Percentiles rank a stretch among this genome's conserved stretches.
These are phyloP conservation scores for Euphrasia confusa DNA, from an alignment of 257 asterid species.

Conservation along the genomic window DNA sequence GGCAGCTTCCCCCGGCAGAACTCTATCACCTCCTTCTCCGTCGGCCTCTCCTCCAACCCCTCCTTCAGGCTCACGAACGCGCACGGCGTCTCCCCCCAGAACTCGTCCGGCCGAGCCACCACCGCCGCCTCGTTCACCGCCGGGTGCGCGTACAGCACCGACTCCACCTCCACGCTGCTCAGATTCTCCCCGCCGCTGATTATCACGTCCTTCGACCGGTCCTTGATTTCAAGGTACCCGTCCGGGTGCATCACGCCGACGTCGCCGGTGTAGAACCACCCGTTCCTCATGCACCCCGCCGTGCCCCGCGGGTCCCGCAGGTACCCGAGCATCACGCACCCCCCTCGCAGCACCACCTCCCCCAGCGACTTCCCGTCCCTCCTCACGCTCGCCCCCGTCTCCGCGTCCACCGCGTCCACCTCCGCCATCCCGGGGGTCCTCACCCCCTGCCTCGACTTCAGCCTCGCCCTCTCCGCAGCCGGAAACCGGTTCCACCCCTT, in stretches of 20 bases:
- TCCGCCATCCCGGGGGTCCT: slow-evolving; percentile 50
- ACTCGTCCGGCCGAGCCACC: slow-evolving; percentile 72
- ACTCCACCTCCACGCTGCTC: slow-evolving; percentile 84
- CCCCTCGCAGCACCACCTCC: slow-evolving; percentile 57
- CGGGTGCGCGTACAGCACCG: slow-evolving; percentile 62
- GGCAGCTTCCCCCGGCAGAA: slow-evolving; percentile 57
- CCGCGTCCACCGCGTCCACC: slow-evolving; percentile 47
- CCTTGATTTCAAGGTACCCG: slow-evolving; percentile 70
- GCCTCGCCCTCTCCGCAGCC: slow-evolving; percentile 54
- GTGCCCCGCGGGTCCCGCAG: slow-evolving; percentile 60
- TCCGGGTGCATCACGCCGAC: slow-evolving; percentile 80
- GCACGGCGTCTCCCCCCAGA: slow-evolving; percentile 86
- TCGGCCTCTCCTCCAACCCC: slow-evolving; percentile 31
- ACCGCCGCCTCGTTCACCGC: slow-evolving; percentile 83
- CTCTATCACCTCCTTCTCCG: slow-evolving; percentile 46
- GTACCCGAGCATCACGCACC: slow-evolving; percentile 58
- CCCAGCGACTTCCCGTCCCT: slow-evolving; percentile 52
- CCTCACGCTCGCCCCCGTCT: slow-evolving; percentile 41
- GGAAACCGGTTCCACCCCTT: slow-evolving; percentile 51
- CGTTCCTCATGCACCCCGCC: slow-evolving; percentile 41
- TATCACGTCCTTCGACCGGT: slow-evolving; percentile 75
- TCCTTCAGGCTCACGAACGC: slow-evolving; percentile 66
- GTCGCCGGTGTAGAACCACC: slow-evolving; percentile 83
- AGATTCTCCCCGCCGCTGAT: slow-evolving; percentile 79
- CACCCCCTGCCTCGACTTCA: slow-evolving; percentile 75